phyloP scores from a whole-genome alignment of 2,329 filamentous ascomycete genomes.

The Coleophoma crateriformis region DNA sequence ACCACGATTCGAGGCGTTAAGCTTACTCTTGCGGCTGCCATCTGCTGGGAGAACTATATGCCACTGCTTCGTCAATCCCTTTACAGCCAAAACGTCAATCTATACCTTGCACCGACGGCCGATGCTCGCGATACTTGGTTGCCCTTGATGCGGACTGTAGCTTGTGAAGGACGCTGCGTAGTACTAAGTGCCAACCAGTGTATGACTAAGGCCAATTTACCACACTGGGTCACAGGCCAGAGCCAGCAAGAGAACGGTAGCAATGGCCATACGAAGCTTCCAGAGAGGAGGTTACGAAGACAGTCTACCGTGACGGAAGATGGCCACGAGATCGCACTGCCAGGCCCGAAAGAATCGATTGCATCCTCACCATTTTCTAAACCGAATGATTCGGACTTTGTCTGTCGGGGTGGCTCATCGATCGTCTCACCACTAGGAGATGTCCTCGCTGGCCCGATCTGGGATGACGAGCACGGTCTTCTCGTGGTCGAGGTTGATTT shows the following conservation, averaged over 20 bases:
- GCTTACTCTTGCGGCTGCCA: slow-evolving; percentile 77
- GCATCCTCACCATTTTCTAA: slow-evolving; percentile 7
- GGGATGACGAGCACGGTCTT: slow-evolving; percentile 66
- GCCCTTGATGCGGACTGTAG: slow-evolving; percentile 75
- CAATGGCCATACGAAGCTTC: neutral
- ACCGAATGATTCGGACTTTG: slow-evolving; percentile 13
- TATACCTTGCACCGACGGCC: slow-evolving; percentile 87
- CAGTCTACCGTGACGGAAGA: slow-evolving; percentile 32
- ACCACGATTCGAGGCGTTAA: slow-evolving; percentile 74
- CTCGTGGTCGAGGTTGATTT: slow-evolving; percentile 76
- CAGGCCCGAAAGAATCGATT: slow-evolving; percentile 1
- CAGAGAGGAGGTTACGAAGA: slow-evolving; percentile 5
- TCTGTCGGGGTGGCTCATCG: slow-evolving; percentile 73
- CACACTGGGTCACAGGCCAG: slow-evolving; percentile 45
- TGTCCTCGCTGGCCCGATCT: slow-evolving; percentile 74
- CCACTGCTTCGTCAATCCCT: slow-evolving; percentile 77
- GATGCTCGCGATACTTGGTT: slow-evolving; percentile 82
- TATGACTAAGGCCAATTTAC: slow-evolving; percentile 52
- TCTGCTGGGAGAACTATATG: slow-evolving; percentile 99
- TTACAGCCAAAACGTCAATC: slow-evolving; percentile 85
- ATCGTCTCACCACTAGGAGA: slow-evolving; percentile 77
- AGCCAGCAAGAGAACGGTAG: slow-evolving; percentile 2
- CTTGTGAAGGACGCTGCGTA: slow-evolving; percentile 76
- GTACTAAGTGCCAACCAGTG: slow-evolving; percentile 86
- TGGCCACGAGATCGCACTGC: slow-evolving; percentile 48